These are phyloP conservation scores for Hypsizygus marmoreus DNA, from an alignment of 768 basidiomycete genomes.

Conservation along the genomic window DNA sequence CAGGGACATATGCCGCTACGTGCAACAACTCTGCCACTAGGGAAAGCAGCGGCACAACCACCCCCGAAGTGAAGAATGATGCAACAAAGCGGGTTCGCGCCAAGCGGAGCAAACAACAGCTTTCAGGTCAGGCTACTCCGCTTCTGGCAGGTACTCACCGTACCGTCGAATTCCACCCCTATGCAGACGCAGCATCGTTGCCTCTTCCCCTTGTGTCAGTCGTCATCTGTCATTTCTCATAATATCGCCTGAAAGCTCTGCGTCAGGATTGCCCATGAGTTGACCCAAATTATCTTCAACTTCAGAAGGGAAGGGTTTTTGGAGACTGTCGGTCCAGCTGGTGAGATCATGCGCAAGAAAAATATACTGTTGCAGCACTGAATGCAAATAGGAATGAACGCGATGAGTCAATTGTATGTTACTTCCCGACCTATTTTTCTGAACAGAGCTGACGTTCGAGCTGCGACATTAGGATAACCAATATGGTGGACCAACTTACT, in stretches of 20 bases:
- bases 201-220: slow-evolving; percentile 82
- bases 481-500: slow-evolving; percentile 83
- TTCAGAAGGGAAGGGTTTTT: slow-evolving; percentile 82
- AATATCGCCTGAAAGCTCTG: not conserved
- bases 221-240: not conserved
- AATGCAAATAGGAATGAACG: slow-evolving; percentile 64
- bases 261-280: slow-evolving; percentile 77
- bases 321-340: slow-evolving; percentile 89
- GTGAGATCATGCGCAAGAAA: slow-evolving; percentile 44
- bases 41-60: slow-evolving; percentile 33
- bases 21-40: slow-evolving; percentile 29
- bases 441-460: too few relatives aligned
- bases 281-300: slow-evolving; percentile 65
- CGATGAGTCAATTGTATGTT: slow-evolving; percentile 66
- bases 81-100: slow-evolving; percentile 70
- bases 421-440: not conserved
- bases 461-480: slow-evolving; percentile 79
- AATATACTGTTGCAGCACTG: not conserved
- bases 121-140: slow-evolving; percentile 55
- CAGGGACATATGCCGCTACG: slow-evolving; percentile 47
- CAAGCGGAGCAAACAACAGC: slow-evolving; percentile 68
- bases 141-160: slow-evolving; percentile 58
- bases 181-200: slow-evolving; percentile 60
- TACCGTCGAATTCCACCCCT: slow-evolving; percentile 61
- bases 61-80: slow-evolving; percentile 41